Evolutionary conservation across 805 yeast genomes (phyloP), one percentile per base, ranked within the genome.

Genomic region (Candida quercuum): DNA sequence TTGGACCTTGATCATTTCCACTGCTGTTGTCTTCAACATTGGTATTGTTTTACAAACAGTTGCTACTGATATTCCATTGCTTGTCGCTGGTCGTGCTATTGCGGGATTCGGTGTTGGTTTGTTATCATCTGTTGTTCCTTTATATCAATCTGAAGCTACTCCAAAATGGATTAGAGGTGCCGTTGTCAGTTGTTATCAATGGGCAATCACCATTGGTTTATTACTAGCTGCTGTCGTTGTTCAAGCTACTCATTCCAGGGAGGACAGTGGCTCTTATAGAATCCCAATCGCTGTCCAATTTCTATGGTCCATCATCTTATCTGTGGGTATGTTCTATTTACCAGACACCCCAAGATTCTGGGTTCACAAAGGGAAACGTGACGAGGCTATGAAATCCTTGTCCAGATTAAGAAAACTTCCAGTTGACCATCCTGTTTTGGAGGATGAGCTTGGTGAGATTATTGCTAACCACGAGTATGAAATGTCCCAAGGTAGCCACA

Each of bases 151-250:
- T 24, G 94, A 84, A 59, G 79, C 85, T 28, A 74, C 87, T 15
- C 93, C 93, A 20, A 78, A 73, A 51, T 78, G 83, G 71, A 74
- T 84, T 36, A 71, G 94, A 63, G 94, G 94, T 49, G 76, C 87
- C 15, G 68, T 82, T 44, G 87, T 84, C 32, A 76, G 84, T 39
- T 72, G 83, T 39, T 86, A 82, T 59, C 95, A 85, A 59, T 72
- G 79, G 67, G 80, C 83, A 28, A 66, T 69, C 49, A 82, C 93
- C 4, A 71, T 86, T 66, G 94, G 94, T 36, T 60, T 83, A 32
- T 57, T 81, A 35, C 65, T 85, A 23, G 88, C 91, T 9, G 71
- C 82, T 47, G 74, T 83, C 43, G 74, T 84, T 32, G 78, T 81
- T 50, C 84, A 81, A 52, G 88, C 81, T 25, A 78, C 88, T 6